Conservation (phyloP, 1,284 basidiomycete species). For the Moniliella sp. region DNA sequence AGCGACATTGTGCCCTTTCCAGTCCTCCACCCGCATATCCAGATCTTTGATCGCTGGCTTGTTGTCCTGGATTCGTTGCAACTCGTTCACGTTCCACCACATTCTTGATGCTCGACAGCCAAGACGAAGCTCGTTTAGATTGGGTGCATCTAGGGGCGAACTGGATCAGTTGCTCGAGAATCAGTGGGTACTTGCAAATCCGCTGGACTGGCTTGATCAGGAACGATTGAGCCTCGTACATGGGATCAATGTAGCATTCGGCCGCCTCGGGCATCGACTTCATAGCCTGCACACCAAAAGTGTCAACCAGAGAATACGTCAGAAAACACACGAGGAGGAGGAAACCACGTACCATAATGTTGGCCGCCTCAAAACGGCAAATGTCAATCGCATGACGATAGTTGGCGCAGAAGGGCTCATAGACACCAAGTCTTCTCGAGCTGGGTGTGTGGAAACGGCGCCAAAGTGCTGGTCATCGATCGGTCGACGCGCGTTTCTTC, state of each 20-base stretch:
- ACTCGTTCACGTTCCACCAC: conserved; percentile 94
- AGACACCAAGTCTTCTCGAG: conserved; percentile 40
- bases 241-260: conserved; percentile 34
- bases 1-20: conserved; percentile 89
- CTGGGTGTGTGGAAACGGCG: too few relatives aligned
- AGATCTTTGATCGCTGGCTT: conserved; percentile 67
- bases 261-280: conserved; percentile 17
- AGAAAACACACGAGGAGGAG: too few relatives aligned
- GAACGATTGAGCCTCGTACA: conserved; percentile 60
- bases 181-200: conserved; percentile 52
- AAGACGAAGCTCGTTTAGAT: conserved; percentile 54
- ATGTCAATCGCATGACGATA: conserved; percentile 50
- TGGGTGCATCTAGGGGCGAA: conserved; percentile 16
- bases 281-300: conserved; percentile 6
- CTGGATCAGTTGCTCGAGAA: conserved; percentile 44
- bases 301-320: not conserved
- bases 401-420: conserved; percentile 94
- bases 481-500: conserved; percentile 40
- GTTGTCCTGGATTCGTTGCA: conserved; percentile 60
- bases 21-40: conserved; percentile 73
- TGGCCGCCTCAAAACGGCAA: conserved; percentile 39
- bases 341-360: conserved; percentile 2
- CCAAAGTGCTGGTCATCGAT: conserved; percentile 45
- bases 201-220: conserved; percentile 58
- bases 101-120: conserved; percentile 70